phyloP scores from a whole-genome alignment of 208 protist species.

The Porcisia deanei region DNA sequence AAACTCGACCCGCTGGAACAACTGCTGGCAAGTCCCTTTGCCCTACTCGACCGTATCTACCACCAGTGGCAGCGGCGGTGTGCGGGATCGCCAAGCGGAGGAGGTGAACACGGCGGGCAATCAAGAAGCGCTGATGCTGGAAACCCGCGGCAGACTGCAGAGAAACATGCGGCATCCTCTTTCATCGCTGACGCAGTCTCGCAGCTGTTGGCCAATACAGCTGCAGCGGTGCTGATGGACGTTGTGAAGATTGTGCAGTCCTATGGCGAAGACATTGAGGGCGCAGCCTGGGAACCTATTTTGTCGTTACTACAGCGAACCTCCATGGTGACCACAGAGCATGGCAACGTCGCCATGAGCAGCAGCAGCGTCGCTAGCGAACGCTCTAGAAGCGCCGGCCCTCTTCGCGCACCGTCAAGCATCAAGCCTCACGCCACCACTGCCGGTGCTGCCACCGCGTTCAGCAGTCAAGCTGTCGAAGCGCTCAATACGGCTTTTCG shows the following conservation, averaged over 20 bases:
- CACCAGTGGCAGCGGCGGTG: constrained; percentile 11
- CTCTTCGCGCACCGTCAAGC: background rate
- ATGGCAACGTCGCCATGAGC: background rate
- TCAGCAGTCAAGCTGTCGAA: constrained; percentile 27
- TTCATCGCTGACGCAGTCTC: constrained; percentile 11
- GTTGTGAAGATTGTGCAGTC: constrained; percentile 57
- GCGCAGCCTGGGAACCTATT: constrained; percentile 49
- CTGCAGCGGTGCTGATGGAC: constrained; percentile 29
- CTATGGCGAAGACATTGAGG: constrained; percentile 59
- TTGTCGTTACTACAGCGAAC: constrained; percentile 51
- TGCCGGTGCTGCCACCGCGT: background rate
- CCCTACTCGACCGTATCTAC: constrained; percentile 33
- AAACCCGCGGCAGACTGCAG: background rate
- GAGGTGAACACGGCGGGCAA: background rate
- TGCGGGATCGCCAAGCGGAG: background rate
- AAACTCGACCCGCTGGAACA: constrained; percentile 20
- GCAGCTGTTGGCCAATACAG: constrained; percentile 18
- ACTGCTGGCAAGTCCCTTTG: constrained; percentile 34
- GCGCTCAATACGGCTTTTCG: constrained; percentile 61
- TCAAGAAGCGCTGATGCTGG: background rate
- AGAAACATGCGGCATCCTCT: background rate
- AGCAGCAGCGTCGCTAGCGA: background rate
- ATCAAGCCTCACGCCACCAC: background rate
- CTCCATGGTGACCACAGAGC: constrained; percentile 6
- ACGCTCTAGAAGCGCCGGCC: background rate